phyloP scores from a whole-genome alignment of 352 stramenopile species.

The Aphanomyces invadans region DNA sequence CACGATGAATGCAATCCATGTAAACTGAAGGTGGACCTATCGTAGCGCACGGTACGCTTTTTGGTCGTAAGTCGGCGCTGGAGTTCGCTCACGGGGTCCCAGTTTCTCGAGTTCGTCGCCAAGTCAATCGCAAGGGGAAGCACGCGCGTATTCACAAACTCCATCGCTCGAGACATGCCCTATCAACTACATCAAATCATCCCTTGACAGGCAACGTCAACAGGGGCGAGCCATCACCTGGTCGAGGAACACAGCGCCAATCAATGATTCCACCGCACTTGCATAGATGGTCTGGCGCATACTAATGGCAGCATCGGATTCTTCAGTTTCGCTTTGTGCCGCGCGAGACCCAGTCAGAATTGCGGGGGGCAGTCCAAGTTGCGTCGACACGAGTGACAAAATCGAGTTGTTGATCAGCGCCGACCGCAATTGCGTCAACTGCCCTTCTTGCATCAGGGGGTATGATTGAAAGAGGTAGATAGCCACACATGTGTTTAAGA shows the following conservation, averaged over 20 bases:
- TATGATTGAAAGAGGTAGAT: slow-evolving; percentile 67
- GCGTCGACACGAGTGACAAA: slow-evolving; percentile 42
- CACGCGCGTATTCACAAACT: slow-evolving; percentile 24
- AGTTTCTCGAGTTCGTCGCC: slow-evolving; percentile 1
- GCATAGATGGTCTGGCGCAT: slow-evolving; percentile 61
- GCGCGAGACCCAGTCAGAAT: slow-evolving; percentile 48
- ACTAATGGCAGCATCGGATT: slow-evolving; percentile 52
- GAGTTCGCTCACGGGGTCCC: slow-evolving; percentile 21
- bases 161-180: slow-evolving; percentile 21
- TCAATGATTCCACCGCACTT: slow-evolving; percentile 49
- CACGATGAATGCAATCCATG: background rate
- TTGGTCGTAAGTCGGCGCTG: background rate
- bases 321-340: slow-evolving; percentile 31
- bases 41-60: slow-evolving; percentile 10
- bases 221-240: background rate
- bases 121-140: slow-evolving; percentile 19
- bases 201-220: no score
- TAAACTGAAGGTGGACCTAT: background rate
- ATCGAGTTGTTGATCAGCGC: slow-evolving; percentile 74
- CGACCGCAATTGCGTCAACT: slow-evolving; percentile 50
- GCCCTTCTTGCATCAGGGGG: slow-evolving; percentile 58
- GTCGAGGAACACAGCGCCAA: slow-evolving; percentile 18
- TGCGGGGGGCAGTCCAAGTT: slow-evolving; percentile 38
- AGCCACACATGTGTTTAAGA: slow-evolving; percentile 55
- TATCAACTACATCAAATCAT: background rate